A percentile compares a stretch with the other conserved stretches of the same genome.
Conservation (phyloP, 495 filamentous ascomycete species). For the Penicillium cosmopolitanum region DNA sequence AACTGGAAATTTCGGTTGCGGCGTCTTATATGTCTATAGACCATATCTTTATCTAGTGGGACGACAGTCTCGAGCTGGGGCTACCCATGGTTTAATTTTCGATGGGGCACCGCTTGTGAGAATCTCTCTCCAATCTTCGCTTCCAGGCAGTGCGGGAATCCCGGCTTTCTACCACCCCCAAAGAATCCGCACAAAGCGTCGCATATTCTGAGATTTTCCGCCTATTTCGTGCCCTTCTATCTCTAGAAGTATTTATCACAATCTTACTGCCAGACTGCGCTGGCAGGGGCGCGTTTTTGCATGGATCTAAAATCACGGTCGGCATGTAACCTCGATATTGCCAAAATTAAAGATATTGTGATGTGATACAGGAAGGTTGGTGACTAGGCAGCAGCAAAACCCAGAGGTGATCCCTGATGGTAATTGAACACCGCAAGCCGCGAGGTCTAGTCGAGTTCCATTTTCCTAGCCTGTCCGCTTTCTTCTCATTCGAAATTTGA, state of each 20-base stretch:
- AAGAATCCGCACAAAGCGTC: too few species aligned
- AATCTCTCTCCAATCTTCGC: too few species aligned
- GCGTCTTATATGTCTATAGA: too few species aligned
- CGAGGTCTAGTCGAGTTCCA: neutral
- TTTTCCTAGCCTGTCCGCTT: neutral
- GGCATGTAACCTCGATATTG: neutral
- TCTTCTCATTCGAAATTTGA: neutral
- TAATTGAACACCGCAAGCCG: neutral
- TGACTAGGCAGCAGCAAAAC: constrained; percentile 1
- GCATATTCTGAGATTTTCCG: neutral
- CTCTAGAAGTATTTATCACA: neutral
- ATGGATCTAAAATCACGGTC: neutral
- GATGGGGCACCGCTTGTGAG: too few species aligned
- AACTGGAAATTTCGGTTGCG: too few species aligned
- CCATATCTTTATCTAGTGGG: too few species aligned
- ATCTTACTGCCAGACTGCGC: neutral
- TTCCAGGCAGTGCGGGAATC: too few species aligned
- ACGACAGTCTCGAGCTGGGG: too few species aligned
- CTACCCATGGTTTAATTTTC: too few species aligned
- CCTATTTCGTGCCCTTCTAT: neutral
- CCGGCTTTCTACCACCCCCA: too few species aligned
- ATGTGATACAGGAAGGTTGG: neutral
- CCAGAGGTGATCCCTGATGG: neutral
- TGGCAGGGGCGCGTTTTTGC: neutral
- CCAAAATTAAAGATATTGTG: neutral